Evolutionary conservation across 768 basidiomycete species (phyloP).

Genomic region (Boletus reticuloceps): DNA sequence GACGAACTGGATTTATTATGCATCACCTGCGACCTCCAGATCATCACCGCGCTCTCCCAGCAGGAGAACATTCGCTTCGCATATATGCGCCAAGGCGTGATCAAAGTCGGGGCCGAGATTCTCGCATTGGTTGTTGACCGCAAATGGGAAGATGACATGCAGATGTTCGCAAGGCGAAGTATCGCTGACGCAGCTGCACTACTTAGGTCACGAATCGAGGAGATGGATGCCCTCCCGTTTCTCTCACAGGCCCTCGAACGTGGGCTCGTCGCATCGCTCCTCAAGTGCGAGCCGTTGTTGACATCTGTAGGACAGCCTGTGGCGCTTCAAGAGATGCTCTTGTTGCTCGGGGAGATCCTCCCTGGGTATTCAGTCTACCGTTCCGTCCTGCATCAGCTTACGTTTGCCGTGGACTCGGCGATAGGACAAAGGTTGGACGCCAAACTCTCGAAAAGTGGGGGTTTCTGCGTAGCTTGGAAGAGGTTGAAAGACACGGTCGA

Average conservation of each 20-base stretch:
- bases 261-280: constrained; percentile 20
- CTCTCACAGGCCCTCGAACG: constrained; percentile 22
- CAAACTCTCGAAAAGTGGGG: constrained; percentile 12
- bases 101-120: constrained; percentile 21
- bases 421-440: constrained; percentile 6
- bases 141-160: constrained; percentile 9
- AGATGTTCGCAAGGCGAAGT: constrained; percentile 19
- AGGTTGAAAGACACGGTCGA: constrained; percentile 18
- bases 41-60: constrained; percentile 19
- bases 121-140: constrained; percentile 14
- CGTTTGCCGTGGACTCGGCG: constrained; percentile 8
- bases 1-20: constrained; percentile 21
- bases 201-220: constrained; percentile 20
- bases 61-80: constrained; percentile 15
- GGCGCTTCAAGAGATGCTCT: constrained; percentile 1
- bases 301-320: constrained; percentile 11
- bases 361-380: constrained; percentile 26
- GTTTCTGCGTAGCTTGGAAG: constrained; percentile 22
- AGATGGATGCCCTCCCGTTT: constrained; percentile 25
- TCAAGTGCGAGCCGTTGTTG: constrained; percentile 22
- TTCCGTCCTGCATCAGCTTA: constrained; percentile 20
- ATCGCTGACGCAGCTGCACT: constrained; percentile 17
- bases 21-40: constrained; percentile 29
- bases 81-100: constrained; percentile 22
- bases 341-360: constrained; percentile 19